Evolutionary conservation across 2,329 filamentous ascomycete species (phyloP), one percentile per base, ranked within the genome.

Genomic region (Gaeumannomyces tritici): DNA sequence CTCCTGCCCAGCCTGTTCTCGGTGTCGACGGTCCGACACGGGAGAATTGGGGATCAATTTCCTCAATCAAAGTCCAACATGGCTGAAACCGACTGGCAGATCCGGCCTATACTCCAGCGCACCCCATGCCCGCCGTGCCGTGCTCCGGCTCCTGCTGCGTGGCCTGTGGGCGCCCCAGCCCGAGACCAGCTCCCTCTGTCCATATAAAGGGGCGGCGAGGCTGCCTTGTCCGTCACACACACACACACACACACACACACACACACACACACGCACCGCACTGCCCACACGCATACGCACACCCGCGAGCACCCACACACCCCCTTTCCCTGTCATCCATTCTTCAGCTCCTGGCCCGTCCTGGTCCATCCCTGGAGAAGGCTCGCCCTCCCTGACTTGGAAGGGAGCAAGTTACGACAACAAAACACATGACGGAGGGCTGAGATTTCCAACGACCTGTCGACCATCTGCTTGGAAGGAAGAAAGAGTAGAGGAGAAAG

Each of bases 11-110:
- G 70, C 60, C 69, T 70, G 64, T 74, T 73, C 72, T 79, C 80
- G 80, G 80, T 78, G 75, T 74, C 72, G 73, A 81, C 80, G 80
- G 78, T 80, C 80, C 80, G 80, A 77, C 68, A 68, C 73, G 74
- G 75, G 72, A 76, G 72, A 76, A 74, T 73, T 70, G 71, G 74
- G 15, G 59, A 55, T 60, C 55, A n/a, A 61, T 58, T 28, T 47
- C 13, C 47, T 24, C 62, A 68, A 69, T 65, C 64, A 69, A 66
- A 62, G 61, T 63, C 63, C 62, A 65, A 63, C 64, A 65, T 62
- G 57, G 57, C 58, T 60, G 55, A 57, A 62, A 62, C 64, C 63
- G 62, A 65, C 63, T 62, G 63, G 59, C 59, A 56, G 55, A 26
- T 15, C 55, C 55, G n/a, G 12, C 13, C 55, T 56, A 27, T 56